These are phyloP conservation scores for Gossypium stocksii DNA, from an alignment of 345 rosid species.

Conservation along the genomic window DNA sequence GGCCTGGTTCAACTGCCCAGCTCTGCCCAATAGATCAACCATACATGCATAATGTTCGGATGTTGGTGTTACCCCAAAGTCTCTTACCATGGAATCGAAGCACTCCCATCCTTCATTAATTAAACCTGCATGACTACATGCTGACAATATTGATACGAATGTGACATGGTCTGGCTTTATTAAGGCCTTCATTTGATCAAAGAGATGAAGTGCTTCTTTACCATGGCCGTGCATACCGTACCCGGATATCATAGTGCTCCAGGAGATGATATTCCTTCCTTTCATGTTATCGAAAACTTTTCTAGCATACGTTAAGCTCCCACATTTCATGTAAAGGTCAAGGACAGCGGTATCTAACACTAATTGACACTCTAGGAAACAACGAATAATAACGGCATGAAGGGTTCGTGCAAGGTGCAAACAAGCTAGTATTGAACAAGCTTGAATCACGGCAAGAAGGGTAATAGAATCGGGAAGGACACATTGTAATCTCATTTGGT, in stretches of 20 bases:
- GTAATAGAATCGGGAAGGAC: slow-evolving; percentile 28
- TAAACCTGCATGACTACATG: slow-evolving; percentile 54
- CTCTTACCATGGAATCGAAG: slow-evolving; percentile 42
- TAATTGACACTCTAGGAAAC: slow-evolving; percentile 23
- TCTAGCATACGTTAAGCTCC: slow-evolving; percentile 36
- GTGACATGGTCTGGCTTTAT: slow-evolving; percentile 43
- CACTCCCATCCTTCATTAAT: slow-evolving; percentile 44
- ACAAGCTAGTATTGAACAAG: slow-evolving; percentile 52
- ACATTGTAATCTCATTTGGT: slow-evolving; percentile 27
- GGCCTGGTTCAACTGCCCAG: slow-evolving; percentile 41
- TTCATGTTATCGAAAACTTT: slow-evolving; percentile 38
- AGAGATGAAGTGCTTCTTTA: slow-evolving; percentile 34
- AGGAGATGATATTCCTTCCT: slow-evolving; percentile 36
- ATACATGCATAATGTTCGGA: slow-evolving; percentile 45
- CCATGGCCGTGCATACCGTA: slow-evolving; percentile 48
- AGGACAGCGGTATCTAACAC: slow-evolving; percentile 43
- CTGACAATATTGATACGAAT: slow-evolving; percentile 41
- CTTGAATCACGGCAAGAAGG: slow-evolving; percentile 41
- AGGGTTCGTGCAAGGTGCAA: slow-evolving; percentile 32
- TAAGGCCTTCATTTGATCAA: slow-evolving; percentile 38
- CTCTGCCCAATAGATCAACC: slow-evolving; percentile 53
- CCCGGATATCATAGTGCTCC: slow-evolving; percentile 55
- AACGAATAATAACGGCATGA: slow-evolving; percentile 39
- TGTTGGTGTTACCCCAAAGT: slow-evolving; percentile 34
- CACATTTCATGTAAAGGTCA: slow-evolving; percentile 58